A percentile compares a stretch with the other conserved stretches of the same genome.
Evolutionary conservation across 148 eudicot species (phyloP).

Genomic region (Vaccinium corymbosum): DNA sequence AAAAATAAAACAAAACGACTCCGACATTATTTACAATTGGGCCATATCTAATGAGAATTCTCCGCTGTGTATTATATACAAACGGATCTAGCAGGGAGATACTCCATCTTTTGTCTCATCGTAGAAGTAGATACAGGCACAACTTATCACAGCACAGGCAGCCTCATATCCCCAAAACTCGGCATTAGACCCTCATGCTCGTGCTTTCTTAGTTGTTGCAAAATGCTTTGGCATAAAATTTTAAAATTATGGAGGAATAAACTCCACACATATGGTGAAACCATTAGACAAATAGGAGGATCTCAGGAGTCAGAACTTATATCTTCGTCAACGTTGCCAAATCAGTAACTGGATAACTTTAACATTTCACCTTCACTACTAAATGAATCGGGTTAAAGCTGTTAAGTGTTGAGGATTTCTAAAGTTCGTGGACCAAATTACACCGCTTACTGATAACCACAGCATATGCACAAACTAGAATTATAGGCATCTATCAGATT

Average conservation of each 20-base stretch:
- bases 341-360: not conserved
- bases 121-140: not conserved
- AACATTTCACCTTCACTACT: not conserved
- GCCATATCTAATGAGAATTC: not conserved
- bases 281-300: not conserved
- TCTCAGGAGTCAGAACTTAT: not conserved
- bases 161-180: not conserved
- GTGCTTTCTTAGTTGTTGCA: not conserved
- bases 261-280: conserved; percentile 5
- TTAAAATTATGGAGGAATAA: not conserved
- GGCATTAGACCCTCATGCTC: not conserved
- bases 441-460: not conserved
- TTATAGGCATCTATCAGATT: conserved; percentile 11
- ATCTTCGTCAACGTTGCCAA: not conserved
- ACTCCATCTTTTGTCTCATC: not conserved
- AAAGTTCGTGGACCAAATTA: conserved; percentile 4
- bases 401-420: not conserved
- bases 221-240: not conserved
- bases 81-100: not conserved
- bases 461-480: not conserved
- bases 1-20: not conserved
- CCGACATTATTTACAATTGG: not conserved
- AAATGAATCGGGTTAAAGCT: conserved; percentile 7
- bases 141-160: not conserved
- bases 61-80: not conserved